Percentiles rank a stretch among this genome's conserved stretches.
These are phyloP conservation scores for Strigomonas culicis DNA, from an alignment of 208 protist species.

Conservation along the genomic window DNA sequence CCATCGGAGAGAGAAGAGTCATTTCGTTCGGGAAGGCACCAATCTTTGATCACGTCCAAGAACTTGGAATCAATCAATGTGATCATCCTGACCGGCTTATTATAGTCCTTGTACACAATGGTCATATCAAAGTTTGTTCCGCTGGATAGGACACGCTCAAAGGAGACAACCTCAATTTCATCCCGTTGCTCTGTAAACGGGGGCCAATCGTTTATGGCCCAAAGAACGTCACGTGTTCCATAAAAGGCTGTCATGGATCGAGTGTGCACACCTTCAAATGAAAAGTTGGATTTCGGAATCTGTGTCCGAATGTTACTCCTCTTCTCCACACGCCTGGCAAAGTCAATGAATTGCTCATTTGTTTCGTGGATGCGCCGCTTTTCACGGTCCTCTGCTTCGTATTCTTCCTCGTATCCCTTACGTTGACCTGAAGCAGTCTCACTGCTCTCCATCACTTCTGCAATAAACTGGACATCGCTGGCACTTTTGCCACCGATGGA, in stretches of 20 bases:
- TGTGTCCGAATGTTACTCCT: constrained; percentile 70
- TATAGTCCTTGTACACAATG: constrained; percentile 97
- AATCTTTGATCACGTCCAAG: constrained; percentile 76
- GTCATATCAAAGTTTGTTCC: constrained; percentile 96
- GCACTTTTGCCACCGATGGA: constrained; percentile 96
- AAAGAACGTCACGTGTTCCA: constrained; percentile 66
- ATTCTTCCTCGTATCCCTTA: constrained; percentile 69
- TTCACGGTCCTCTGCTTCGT: constrained; percentile 73
- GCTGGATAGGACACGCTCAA: constrained; percentile 91
- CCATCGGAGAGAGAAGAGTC: constrained; percentile 70
- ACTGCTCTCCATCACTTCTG: constrained; percentile 94
- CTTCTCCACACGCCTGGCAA: constrained; percentile 66
- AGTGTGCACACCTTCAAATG: constrained; percentile 79
- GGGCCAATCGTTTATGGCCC: constrained; percentile 84
- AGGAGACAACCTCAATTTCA: constrained; percentile 94
- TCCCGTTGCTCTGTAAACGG: constrained; percentile 92
- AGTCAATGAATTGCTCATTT: constrained; percentile 84
- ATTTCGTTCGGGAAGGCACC: constrained; percentile 69
- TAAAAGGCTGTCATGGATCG: constrained; percentile 75
- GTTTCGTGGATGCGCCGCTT: constrained; percentile 62
- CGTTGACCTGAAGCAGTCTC: constrained; percentile 55
- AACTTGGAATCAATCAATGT: constrained; percentile 45
- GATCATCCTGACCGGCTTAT: constrained; percentile 60
- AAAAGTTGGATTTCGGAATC: constrained; percentile 76
- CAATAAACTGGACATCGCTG: constrained; percentile 95